These are phyloP conservation scores for Salicornia ramosissima DNA, from an alignment of 148 eudicot species.

Conservation along the genomic window DNA sequence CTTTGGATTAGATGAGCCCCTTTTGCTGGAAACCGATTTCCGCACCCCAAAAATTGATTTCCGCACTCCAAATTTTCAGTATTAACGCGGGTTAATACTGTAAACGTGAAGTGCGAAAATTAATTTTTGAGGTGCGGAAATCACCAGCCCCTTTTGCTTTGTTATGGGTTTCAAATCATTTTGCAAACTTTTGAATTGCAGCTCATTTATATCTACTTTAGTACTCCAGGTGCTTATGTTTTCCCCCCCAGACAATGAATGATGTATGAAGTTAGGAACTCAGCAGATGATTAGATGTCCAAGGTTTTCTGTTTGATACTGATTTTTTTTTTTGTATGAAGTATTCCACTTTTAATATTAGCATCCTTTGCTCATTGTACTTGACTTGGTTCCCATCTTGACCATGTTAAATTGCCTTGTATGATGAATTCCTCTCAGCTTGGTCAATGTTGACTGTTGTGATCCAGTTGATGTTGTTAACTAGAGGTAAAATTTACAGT, in stretches of 20 bases:
- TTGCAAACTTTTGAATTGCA: slow-evolving; percentile 7
- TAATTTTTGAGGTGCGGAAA: no score
- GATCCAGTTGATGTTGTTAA: no score
- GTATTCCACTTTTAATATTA: no score
- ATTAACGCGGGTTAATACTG: no score
- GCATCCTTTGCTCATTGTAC: no score
- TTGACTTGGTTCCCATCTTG: background rate
- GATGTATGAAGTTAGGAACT: slow-evolving; percentile 1
- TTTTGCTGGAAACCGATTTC: no score
- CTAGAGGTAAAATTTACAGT: no score
- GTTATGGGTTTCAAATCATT: slow-evolving; percentile 27
- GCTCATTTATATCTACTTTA: background rate
- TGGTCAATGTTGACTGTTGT: background rate
- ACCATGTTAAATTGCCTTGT: background rate
- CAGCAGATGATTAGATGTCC: slow-evolving; percentile 18
- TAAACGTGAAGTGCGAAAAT: no score
- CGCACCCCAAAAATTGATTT: no score
- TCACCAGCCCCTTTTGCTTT: slow-evolving; percentile 23
- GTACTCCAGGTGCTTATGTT: background rate
- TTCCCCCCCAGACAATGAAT: background rate
- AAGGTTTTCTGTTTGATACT: slow-evolving; percentile 10
- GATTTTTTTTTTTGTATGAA: no score
- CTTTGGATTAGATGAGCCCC: slow-evolving; percentile 15
- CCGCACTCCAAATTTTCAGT: no score
- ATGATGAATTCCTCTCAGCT: background rate